Percentiles rank a stretch among this genome's conserved stretches.
These are phyloP conservation scores for Sclerotinia nivalis DNA, from an alignment of 2,329 filamentous ascomycete genomes.

Conservation along the genomic window DNA sequence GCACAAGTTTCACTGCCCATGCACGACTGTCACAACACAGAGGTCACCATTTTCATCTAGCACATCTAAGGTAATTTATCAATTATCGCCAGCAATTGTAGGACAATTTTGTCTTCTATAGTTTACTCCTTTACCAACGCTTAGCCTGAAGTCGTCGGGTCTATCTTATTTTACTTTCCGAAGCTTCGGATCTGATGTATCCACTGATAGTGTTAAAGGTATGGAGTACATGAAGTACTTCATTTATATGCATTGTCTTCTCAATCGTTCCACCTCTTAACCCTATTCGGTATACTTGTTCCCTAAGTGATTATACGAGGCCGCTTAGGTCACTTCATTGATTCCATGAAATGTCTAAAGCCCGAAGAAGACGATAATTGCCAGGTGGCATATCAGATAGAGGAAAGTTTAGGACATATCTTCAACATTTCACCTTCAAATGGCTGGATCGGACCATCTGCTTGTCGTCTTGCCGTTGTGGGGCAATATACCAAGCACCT, in stretches of 20 bases:
- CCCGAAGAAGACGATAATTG: neutral
- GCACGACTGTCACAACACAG: neutral
- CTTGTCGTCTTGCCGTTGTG: neutral
- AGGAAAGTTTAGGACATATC: neutral
- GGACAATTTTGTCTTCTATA: neutral
- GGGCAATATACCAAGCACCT: neutral
- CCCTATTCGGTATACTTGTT: neutral
- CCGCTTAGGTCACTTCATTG: neutral
- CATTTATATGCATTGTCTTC: neutral
- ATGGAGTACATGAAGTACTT: neutral
- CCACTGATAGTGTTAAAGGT: neutral
- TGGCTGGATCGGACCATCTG: neutral
- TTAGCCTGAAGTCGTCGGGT: constrained; percentile 12
- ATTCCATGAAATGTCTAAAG: neutral
- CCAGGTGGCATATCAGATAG: neutral
- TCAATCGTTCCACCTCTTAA: neutral
- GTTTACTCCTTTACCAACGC: neutral
- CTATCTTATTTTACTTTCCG: neutral
- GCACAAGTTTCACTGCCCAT: neutral
- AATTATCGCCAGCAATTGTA: neutral
- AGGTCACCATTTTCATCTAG: neutral
- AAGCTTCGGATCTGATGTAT: neutral
- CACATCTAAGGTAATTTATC: neutral
- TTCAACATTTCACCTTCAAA: neutral
- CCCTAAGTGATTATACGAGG: neutral